Evolutionary conservation across 768 basidiomycete species (phyloP).

Genomic region (Cubamyces lactineus): DNA sequence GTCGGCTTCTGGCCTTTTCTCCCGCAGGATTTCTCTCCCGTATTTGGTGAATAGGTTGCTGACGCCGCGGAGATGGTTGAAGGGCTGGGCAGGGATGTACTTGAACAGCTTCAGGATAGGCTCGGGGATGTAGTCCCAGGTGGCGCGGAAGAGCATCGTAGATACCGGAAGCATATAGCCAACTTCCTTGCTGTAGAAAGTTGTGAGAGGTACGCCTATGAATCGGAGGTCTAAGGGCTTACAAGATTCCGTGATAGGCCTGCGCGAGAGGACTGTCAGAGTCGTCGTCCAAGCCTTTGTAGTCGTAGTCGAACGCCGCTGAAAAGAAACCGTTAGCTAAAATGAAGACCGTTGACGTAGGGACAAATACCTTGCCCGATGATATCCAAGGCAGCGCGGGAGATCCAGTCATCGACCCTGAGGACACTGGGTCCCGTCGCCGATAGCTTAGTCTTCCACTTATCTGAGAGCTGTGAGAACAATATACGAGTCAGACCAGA

Average conservation of each 20-base stretch:
- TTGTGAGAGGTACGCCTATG: background rate
- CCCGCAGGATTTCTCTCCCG: slow-evolving; percentile 9
- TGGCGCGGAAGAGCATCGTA: slow-evolving; percentile 21
- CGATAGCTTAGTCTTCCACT: slow-evolving; percentile 26
- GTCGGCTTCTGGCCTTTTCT: slow-evolving; percentile 7
- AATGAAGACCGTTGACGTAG: too few species aligned
- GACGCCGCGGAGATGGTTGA: slow-evolving; percentile 13
- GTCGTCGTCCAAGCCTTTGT: slow-evolving; percentile 20
- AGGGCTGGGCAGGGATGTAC: slow-evolving; percentile 20
- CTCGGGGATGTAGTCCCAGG: slow-evolving; percentile 28
- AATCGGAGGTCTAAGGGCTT: background rate
- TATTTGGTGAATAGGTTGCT: slow-evolving; percentile 11
- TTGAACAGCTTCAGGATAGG: slow-evolving; percentile 13
- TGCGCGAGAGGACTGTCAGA: slow-evolving; percentile 12
- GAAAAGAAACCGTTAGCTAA: too few species aligned
- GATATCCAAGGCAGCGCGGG: slow-evolving; percentile 28
- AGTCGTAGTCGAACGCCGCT: slow-evolving; percentile 31
- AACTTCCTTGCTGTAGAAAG: slow-evolving; percentile 8
- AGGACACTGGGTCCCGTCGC: background rate
- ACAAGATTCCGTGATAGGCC: slow-evolving; percentile 28
- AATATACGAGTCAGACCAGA: too few species aligned
- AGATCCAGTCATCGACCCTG: slow-evolving; percentile 24
- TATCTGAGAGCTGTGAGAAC: slow-evolving; percentile 24
- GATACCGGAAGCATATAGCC: slow-evolving; percentile 9
- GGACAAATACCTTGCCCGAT: slow-evolving; percentile 24